Evolutionary conservation across 768 basidiomycete species (phyloP).

Genomic region (Lactifluus pinguis): DNA sequence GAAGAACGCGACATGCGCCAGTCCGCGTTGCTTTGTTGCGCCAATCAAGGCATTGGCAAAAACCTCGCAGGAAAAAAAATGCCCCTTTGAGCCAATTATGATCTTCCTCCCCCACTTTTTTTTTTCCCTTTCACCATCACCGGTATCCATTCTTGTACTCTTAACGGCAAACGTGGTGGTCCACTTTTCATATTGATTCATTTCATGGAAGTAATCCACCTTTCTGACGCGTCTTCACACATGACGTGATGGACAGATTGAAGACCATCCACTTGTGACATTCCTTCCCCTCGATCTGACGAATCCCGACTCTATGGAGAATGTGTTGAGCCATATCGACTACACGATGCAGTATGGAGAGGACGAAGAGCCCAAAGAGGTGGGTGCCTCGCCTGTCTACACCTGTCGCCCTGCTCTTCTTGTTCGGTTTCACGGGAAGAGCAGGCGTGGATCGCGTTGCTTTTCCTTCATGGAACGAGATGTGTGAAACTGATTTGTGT

Average conservation of each 20-base stretch:
- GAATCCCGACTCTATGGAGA: constrained; percentile 80
- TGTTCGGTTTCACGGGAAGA: not conserved
- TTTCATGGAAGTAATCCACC: not conserved
- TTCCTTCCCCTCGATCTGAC: constrained; percentile 93
- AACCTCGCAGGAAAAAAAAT: constrained; percentile 3
- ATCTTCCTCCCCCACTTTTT: not conserved
- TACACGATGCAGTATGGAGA: constrained; percentile 99
- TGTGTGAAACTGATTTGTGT: constrained; percentile 5
- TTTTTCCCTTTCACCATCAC: not conserved
- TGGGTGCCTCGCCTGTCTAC: constrained; percentile 25
- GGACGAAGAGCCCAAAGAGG: constrained; percentile 95
- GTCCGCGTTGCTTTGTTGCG: constrained; percentile 11
- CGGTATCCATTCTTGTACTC: constrained; percentile 3
- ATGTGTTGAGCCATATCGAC: constrained; percentile 91
- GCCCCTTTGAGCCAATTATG: not conserved
- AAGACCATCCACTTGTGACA: constrained; percentile 95
- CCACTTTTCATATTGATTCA: not conserved
- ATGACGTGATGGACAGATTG: constrained; percentile 55
- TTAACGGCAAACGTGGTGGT: constrained; percentile 2
- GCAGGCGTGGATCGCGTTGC: constrained; percentile 5
- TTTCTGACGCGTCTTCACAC: constrained; percentile 9
- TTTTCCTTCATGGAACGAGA: constrained; percentile 8
- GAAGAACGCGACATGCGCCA: constrained; percentile 6
- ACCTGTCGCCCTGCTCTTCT: not conserved
- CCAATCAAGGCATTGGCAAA: constrained; percentile 3